phyloP scores from a whole-genome alignment of 2,329 filamentous ascomycete species.

The Monosporascus ibericus region DNA sequence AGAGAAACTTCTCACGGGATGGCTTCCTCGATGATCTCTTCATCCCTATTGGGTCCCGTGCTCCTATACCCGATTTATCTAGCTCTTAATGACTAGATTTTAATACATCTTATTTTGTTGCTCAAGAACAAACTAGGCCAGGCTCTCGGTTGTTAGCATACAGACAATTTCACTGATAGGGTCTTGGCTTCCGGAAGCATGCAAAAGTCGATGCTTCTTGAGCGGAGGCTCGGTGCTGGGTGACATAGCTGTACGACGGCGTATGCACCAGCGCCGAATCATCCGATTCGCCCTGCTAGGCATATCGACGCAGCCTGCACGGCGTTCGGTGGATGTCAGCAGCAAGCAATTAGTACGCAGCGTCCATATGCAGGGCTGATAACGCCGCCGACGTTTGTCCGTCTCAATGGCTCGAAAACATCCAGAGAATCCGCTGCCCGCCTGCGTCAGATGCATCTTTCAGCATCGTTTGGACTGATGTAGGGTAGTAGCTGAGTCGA shows the following conservation, averaged over 20 bases:
- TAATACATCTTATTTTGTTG: too few species aligned
- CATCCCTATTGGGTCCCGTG: too few species aligned
- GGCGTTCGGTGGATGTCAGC: not conserved
- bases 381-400: not conserved
- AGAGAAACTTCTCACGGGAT: too few species aligned
- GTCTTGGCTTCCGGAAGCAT: not conserved
- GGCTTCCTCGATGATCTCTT: too few species aligned
- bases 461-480: not conserved
- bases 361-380: not conserved
- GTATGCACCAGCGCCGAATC: not conserved
- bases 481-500: not conserved
- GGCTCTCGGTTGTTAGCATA: too few species aligned
- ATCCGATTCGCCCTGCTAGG: not conserved
- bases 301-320: not conserved
- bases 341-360: not conserved
- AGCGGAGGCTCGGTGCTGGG: not conserved
- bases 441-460: not conserved
- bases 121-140: too few species aligned
- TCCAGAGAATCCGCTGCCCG: not conserved
- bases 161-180: not conserved
- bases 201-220: not conserved
- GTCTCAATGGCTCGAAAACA: not conserved
- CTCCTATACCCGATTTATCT: too few species aligned
- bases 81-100: too few species aligned
- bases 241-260: not conserved